Base-by-base conservation (phyloP, 768 basidiomycete species). In the Pisolithus microcarpus region DNA sequence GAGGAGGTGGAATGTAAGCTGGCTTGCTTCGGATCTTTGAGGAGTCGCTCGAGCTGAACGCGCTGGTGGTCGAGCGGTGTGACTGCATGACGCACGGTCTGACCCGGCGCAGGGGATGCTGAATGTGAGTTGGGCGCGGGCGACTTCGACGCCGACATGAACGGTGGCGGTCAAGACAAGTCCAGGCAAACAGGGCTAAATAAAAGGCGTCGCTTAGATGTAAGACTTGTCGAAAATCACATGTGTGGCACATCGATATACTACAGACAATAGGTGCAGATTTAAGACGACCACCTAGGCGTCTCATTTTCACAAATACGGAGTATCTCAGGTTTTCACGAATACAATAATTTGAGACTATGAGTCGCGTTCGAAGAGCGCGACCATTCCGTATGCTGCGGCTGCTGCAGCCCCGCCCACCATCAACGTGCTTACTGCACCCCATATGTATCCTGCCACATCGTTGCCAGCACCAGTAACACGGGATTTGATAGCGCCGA, bases 391-490 rank as follows among this genome's bases (percentile, higher is more conserved):
- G 54, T 80, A 85, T 0, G 84, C 81, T 0, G 83, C 81, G 1
- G 81, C 92, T 0, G 95, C 95, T 0, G 95, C 95, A 0, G 87
- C 69, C 10, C 92, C 93, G 31, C 95, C 95, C 1, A 98, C 95
- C 38, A 87, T 70, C 50, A 95, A 74, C 16, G 91, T 98, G 61
- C 82, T 85, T 18, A 91, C 63, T 6, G 92, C 91, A 15, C 93
- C 93, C 80, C 87, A 90, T 6, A 91, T 61, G 62, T 95, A 94
- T 3, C 87, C 87, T 24, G 72, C 70, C 0, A 72, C 59, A 3
- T 81, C 83, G 30, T 65, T 69, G 2, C 87, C 87, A 37, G 82
- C 87, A n/a, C 89, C 90, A 1, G 90, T 94, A 38, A 92, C 76
- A 52, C 85, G 84, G 1, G 93, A 82, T 66, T 97, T 97, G 63